These are phyloP conservation scores for Aspergillus tamarii DNA, from an alignment of 2,329 filamentous ascomycete genomes.

Conservation along the genomic window DNA sequence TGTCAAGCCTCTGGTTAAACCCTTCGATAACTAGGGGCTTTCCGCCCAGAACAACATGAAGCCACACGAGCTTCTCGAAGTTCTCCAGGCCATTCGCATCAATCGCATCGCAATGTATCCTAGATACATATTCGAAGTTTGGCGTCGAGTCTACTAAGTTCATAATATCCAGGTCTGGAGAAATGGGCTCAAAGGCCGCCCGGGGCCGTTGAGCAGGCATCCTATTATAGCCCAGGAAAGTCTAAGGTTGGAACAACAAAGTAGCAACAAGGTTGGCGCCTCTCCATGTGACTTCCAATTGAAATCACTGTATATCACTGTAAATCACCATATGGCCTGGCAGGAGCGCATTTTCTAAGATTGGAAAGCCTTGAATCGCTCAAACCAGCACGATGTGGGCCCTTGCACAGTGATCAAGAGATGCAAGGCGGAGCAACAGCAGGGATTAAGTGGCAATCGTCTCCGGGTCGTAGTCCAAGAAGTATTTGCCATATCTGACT, in stretches of 20 bases:
- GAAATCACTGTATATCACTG: not conserved
- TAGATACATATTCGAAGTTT: slow-evolving; percentile 85
- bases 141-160: slow-evolving; percentile 74
- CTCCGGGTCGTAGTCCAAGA: not conserved
- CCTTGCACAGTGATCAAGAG: not conserved
- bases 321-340: not conserved
- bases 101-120: slow-evolving; percentile 78
- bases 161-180: slow-evolving; percentile 79
- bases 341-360: not conserved
- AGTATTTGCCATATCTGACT: not conserved
- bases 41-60: slow-evolving; percentile 82
- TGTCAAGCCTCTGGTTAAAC: slow-evolving; percentile 76
- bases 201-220: slow-evolving; percentile 83
- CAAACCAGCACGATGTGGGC: too few relatives aligned
- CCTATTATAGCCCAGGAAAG: not conserved
- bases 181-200: slow-evolving; percentile 88
- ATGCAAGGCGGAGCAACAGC: not conserved
- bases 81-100: slow-evolving; percentile 73
- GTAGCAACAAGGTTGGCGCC: not conserved
- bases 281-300: not conserved
- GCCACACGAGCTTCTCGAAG: slow-evolving; percentile 82
- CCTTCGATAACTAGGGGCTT: slow-evolving; percentile 90
- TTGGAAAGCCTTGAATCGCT: not conserved
- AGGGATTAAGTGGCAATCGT: not conserved
- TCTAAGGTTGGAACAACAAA: not conserved